phyloP scores from a whole-genome alignment of 2,329 filamentous ascomycete genomes.

The Colletotrichum orbiculare region DNA sequence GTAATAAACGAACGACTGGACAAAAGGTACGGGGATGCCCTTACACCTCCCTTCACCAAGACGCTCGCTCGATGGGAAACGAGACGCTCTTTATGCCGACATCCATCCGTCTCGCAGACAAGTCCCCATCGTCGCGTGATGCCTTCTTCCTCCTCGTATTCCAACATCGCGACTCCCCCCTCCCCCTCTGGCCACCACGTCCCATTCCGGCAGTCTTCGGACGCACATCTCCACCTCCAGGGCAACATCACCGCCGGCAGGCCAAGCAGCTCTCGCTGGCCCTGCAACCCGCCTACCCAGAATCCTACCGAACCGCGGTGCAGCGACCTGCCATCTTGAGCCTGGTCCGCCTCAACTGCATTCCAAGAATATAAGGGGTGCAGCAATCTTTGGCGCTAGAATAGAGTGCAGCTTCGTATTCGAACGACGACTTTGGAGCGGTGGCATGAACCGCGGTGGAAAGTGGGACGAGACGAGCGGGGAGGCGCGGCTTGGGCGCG shows the following conservation, averaged over 20 bases:
- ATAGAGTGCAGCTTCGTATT: constrained; percentile 22
- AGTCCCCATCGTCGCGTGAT: constrained; percentile 4
- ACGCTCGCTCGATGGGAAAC: neutral
- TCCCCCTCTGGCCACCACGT: constrained; percentile 19
- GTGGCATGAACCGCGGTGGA: constrained; percentile 2
- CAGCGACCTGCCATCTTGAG: constrained; percentile 33
- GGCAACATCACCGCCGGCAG: constrained; percentile 16
- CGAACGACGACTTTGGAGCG: neutral
- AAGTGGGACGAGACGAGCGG: neutral
- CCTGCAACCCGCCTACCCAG: neutral
- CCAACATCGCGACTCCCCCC: neutral
- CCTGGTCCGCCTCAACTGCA: constrained; percentile 9
- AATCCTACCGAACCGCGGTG: too few species aligned
- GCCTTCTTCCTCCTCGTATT: constrained; percentile 25
- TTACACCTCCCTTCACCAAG: neutral
- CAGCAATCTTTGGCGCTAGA: constrained; percentile 9
- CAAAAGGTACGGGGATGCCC: neutral
- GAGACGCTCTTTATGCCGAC: too few species aligned
- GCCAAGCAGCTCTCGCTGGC: constrained; percentile 12
- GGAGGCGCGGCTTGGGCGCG: neutral
- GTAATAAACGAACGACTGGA: constrained; percentile 10
- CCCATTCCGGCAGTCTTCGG: constrained; percentile 25
- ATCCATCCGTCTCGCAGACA: neutral
- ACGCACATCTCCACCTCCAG: constrained; percentile 24
- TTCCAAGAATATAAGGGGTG: neutral